Evolutionary conservation across 306 rosid genomes (phyloP).

Genomic region (Mucuna pruriens): DNA sequence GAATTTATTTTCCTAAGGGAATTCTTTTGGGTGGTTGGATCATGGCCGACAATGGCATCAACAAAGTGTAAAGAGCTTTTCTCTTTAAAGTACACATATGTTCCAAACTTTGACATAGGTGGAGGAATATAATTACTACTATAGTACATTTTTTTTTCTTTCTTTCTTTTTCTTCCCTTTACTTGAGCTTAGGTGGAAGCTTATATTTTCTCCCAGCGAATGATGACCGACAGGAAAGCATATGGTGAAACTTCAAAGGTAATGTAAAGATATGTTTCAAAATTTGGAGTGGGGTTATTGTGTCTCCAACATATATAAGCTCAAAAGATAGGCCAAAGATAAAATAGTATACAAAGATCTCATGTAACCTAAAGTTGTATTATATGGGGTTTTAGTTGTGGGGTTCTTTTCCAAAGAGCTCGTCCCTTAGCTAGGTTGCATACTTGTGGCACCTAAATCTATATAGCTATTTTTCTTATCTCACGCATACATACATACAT

Average conservation of each 20-base stretch:
- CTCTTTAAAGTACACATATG: conserved; percentile 76
- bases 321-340: conserved; percentile 47
- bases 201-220: conserved; percentile 62
- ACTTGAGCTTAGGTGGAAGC: conserved; percentile 61
- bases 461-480: neutral
- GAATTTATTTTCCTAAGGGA: neutral
- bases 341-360: conserved; percentile 45
- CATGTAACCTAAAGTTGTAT: conserved; percentile 63
- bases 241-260: conserved; percentile 73
- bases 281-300: conserved; percentile 63
- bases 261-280: conserved; percentile 26
- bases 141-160: neutral
- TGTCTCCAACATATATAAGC: conserved; percentile 56
- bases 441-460: conserved; percentile 5
- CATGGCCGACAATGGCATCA: conserved; percentile 90
- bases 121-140: conserved; percentile 59
- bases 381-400: conserved; percentile 51
- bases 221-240: conserved; percentile 83
- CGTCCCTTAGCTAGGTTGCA: conserved; percentile 28
- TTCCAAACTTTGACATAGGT: conserved; percentile 75
- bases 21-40: conserved; percentile 56
- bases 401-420: conserved; percentile 47
- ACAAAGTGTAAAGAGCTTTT: conserved; percentile 59
- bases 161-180: conserved; percentile 1
- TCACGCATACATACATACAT: neutral